A percentile compares a stretch with the other conserved stretches of the same genome.
phyloP scores from a whole-genome alignment of 176 grass and related monocot genomes.

The Guadua angustifolia region DNA sequence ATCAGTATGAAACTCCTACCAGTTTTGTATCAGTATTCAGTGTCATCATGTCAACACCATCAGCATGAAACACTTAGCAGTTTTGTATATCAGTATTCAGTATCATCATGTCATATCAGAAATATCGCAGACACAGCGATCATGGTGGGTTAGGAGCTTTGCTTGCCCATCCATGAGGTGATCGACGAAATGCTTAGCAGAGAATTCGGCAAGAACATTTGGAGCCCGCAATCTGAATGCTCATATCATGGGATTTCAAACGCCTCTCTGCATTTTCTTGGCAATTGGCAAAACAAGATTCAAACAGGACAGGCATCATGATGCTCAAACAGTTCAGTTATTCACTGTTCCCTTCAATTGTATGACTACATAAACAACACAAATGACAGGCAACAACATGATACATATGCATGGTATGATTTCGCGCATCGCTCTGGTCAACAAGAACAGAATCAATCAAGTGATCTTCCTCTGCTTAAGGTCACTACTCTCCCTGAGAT shows the following conservation, averaged over 20 bases:
- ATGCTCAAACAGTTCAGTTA: no score
- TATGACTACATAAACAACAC: neutral
- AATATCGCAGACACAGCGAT: neutral
- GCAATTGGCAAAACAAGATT: neutral
- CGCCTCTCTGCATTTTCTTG: neutral
- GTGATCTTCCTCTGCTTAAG: neutral
- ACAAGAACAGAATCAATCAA: neutral
- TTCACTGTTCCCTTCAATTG: no score
- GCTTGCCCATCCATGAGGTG: neutral
- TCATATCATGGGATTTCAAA: neutral
- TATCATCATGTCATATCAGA: no score
- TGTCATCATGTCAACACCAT: no score
- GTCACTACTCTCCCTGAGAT: neutral
- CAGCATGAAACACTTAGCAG: no score
- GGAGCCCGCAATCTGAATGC: neutral
- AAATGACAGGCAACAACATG: neutral
- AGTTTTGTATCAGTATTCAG: no score
- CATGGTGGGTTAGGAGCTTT: neutral
- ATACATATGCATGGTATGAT: neutral
- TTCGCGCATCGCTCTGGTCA: neutral
- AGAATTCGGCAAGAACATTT: neutral
- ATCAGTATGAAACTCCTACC: no score
- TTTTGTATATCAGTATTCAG: no score
- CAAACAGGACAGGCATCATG: no score
- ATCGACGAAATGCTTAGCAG: constrained; percentile 20